Conservation (phyloP, 306 rosid species). For the Gastrolobium bilobum region DNA sequence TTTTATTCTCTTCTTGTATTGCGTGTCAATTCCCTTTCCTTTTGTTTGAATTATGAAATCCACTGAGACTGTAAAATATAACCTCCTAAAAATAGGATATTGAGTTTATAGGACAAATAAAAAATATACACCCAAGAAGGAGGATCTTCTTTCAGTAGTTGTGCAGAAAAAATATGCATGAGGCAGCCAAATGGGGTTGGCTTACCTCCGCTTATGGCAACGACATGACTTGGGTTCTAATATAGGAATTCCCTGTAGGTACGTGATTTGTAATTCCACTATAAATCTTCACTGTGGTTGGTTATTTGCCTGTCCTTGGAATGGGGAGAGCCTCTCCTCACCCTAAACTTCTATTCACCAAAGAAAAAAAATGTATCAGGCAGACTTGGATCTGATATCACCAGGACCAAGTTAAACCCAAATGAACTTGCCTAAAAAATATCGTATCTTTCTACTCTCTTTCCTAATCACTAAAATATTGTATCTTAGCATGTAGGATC, state of each 20-base stretch:
- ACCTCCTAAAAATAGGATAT: constrained; percentile 14
- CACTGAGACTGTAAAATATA: constrained; percentile 4
- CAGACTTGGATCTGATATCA: constrained; percentile 4
- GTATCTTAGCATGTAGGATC: constrained; percentile 3
- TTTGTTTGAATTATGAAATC: constrained; percentile 35
- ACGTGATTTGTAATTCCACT: background rate
- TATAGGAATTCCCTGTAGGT: background rate
- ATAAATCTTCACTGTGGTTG: background rate
- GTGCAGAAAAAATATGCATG: constrained; percentile 2
- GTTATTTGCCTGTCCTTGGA: background rate
- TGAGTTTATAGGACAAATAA: constrained; percentile 8
- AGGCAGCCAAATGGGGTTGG: background rate
- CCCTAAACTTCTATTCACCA: background rate
- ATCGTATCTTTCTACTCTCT: constrained; percentile 14
- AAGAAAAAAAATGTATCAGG: constrained; percentile 9
- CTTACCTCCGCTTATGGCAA: background rate
- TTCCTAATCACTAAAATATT: constrained; percentile 6
- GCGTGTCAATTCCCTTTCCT: background rate
- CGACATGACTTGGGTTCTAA: background rate
- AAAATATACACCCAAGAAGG: background rate
- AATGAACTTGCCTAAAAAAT: background rate
- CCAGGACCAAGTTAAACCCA: background rate
- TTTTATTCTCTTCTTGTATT: background rate
- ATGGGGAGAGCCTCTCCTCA: background rate
- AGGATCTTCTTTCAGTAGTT: background rate